phyloP scores from a whole-genome alignment of 371 early-diverging fungal genomes.

The Mortierella polycephala region DNA sequence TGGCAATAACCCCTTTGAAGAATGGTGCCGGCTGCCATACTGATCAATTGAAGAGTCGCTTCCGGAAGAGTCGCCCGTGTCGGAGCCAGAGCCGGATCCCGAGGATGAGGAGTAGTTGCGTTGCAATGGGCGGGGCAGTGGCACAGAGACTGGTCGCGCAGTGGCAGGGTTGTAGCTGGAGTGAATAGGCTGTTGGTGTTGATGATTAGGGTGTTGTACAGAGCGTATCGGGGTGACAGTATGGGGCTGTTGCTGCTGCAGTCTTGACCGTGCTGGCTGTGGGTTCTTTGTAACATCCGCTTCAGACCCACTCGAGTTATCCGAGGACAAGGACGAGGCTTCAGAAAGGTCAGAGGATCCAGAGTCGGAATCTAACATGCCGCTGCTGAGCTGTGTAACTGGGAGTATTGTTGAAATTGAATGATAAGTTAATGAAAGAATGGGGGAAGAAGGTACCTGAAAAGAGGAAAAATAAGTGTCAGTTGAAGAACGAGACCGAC shows the following conservation, averaged over 20 bases:
- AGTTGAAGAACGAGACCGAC: too few species aligned
- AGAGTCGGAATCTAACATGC: slow-evolving; percentile 45
- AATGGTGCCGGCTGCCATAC: too few species aligned
- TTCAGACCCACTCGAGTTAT: slow-evolving; percentile 50
- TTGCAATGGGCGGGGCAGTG: too few species aligned
- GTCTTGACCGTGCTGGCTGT: slow-evolving; percentile 14
- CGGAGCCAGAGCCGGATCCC: too few species aligned
- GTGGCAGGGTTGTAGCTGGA: background rate
- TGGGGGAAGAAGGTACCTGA: background rate
- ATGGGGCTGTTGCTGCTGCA: slow-evolving; percentile 6
- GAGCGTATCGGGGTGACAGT: background rate
- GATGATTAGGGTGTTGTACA: background rate
- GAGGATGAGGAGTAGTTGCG: too few species aligned
- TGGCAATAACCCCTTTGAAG: background rate
- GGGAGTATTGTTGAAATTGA: background rate
- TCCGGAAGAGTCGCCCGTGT: too few species aligned
- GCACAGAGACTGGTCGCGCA: too few species aligned
- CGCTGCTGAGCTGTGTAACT: background rate
- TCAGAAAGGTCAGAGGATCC: slow-evolving; percentile 55
- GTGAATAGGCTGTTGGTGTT: background rate
- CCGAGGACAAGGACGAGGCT: slow-evolving; percentile 46
- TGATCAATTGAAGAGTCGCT: too few species aligned
- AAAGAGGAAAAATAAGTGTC: too few species aligned
- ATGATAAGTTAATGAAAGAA: background rate
- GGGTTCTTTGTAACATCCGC: slow-evolving; percentile 4